phyloP scores from a whole-genome alignment of 164 flowering plant genomes.

The Brasenia schreberi region DNA sequence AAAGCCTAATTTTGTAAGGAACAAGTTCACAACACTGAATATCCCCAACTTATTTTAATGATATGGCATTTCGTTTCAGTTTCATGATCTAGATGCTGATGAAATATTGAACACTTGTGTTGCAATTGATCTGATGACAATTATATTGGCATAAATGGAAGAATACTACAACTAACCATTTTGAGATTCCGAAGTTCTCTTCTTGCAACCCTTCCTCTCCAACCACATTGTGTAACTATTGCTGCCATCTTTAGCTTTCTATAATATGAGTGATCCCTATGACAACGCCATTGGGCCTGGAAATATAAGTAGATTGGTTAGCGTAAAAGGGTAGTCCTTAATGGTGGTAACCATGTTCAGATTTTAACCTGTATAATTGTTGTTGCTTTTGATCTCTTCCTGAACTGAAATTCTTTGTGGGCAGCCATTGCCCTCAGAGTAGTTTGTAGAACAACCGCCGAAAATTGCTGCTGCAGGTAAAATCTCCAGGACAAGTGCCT shows the following conservation, averaged over 20 bases:
- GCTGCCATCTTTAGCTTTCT: slow-evolving; percentile 49
- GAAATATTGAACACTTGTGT: too few relatives aligned
- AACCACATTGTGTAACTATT: slow-evolving; percentile 44
- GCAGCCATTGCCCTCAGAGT: slow-evolving; percentile 61
- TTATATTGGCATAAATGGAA: not conserved
- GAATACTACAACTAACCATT: slow-evolving; percentile 23
- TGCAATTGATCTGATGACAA: too few relatives aligned
- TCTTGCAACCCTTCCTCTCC: slow-evolving; percentile 49
- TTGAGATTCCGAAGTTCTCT: slow-evolving; percentile 41
- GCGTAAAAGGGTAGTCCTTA: not conserved
- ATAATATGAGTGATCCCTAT: slow-evolving; percentile 35
- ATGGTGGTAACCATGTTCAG: not conserved
- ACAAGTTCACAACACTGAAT: too few relatives aligned
- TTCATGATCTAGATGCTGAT: too few relatives aligned
- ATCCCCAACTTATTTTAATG: too few relatives aligned
- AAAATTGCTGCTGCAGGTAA: slow-evolving; percentile 19
- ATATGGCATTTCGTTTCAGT: too few relatives aligned
- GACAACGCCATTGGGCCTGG: slow-evolving; percentile 68
- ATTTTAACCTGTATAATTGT: slow-evolving; percentile 51
- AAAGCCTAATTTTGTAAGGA: too few relatives aligned
- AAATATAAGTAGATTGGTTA: slow-evolving; percentile 5
- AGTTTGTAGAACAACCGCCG: slow-evolving; percentile 53
- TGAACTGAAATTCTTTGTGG: slow-evolving; percentile 37
- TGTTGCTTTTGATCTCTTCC: slow-evolving; percentile 47
- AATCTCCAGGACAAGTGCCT: slow-evolving; percentile 29